Evolutionary conservation across 2,329 filamentous ascomycete genomes (phyloP), one percentile per base, ranked within the genome.

Genomic region (Penicillium griseofulvum): DNA sequence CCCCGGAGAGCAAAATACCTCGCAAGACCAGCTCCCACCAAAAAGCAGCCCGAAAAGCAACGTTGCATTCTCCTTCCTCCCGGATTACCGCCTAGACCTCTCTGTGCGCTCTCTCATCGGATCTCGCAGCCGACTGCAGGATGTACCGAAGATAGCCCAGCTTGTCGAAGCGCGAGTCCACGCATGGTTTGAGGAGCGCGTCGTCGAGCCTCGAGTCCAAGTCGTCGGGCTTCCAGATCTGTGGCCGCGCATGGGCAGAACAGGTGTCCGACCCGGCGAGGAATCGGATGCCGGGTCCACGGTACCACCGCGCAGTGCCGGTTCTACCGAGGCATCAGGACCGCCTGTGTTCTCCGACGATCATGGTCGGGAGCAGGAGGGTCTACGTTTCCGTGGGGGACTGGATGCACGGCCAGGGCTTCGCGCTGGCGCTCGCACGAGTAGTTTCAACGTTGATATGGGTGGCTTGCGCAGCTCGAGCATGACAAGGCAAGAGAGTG

Each of bases 51-150:
- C 89, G 1, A 79, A 79, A 4, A 96, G 94, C 3, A 95, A 91
- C 70, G 88, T 99, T 72, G 90, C 90, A 0, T 97, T 99, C 74
- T 95, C 91, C 54, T 99, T 99, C 61, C 71, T 80, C 5, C 78
- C 78, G 55, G 84, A 87, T 70, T 87, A 87, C 70, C 78, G 84
- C 22, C 80, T 87, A 33, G 84, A 87, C 65, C 78, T 87, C 43
- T 85, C 82, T n/a, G 82, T 87, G 4, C 80, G 83, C 52, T 86
- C 83, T 2, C 78, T 87, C 26, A 83, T 87, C 43, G 84, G 84
- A 52, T 85, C 82, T 6, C 81, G 84, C 45, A 82, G 81, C 48
- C 77, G 85, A 41, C 75, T 87, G 0, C 84, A 87, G 66, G 84
- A 87, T 66, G 83, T 87, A 0, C 84, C 84, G 14, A 87, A 87